These are phyloP conservation scores for Cyclotella choctawhatcheeana DNA, from an alignment of 108 stramenopile species.

Conservation along the genomic window DNA sequence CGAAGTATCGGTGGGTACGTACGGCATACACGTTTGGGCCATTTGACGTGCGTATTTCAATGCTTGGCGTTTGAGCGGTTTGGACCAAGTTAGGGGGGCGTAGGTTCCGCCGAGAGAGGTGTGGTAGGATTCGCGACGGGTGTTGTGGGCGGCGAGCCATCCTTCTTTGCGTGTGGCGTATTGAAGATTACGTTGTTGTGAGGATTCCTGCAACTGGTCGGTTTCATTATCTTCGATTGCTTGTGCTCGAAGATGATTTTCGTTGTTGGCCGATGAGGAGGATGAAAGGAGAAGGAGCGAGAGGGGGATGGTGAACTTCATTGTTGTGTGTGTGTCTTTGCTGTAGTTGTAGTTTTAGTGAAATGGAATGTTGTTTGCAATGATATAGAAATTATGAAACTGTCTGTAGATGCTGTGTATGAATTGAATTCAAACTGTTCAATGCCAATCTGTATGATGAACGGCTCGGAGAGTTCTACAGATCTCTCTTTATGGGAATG, in stretches of 20 bases:
- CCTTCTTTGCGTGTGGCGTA: background rate
- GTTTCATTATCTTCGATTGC: too few relatives aligned
- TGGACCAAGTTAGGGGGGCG: background rate
- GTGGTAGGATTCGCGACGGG: conserved; percentile 1
- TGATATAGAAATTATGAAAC: too few relatives aligned
- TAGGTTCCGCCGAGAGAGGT: background rate
- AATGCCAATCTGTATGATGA: too few relatives aligned
- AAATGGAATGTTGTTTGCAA: too few relatives aligned
- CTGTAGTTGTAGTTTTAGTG: background rate
- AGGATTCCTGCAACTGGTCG: too few relatives aligned
- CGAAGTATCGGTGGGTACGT: background rate
- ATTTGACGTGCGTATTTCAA: background rate
- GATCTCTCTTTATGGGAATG: too few relatives aligned
- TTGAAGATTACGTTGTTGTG: too few relatives aligned
- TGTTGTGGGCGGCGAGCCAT: conserved; percentile 6
- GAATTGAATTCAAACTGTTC: too few relatives aligned
- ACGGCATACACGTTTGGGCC: background rate
- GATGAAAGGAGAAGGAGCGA: background rate
- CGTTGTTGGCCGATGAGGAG: background rate
- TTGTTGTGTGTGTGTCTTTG: background rate
- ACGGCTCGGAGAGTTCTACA: too few relatives aligned
- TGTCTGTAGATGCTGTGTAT: too few relatives aligned
- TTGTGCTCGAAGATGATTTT: too few relatives aligned
- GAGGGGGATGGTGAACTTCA: background rate
- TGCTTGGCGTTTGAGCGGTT: background rate